Conservation (phyloP, 2,329 filamentous ascomycete species). For the Beauveria varroae region DNA sequence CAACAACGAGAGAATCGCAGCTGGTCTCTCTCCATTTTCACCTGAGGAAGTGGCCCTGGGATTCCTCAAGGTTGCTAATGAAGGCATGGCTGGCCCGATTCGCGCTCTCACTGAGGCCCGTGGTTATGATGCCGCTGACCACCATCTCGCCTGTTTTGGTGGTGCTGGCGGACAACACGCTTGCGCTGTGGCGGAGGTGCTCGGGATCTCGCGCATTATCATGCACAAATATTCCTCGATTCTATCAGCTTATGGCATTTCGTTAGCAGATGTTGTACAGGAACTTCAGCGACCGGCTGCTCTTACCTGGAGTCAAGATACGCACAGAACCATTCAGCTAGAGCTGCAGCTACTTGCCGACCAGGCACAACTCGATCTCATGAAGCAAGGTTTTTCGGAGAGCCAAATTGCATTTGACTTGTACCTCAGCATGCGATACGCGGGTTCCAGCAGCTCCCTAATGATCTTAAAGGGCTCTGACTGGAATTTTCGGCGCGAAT, state of each 20-base stretch:
- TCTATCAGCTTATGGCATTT: constrained; percentile 39
- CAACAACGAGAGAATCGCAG: constrained; percentile 27
- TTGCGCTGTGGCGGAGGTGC: constrained; percentile 32
- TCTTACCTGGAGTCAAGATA: constrained; percentile 20
- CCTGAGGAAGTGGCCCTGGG: constrained; percentile 29
- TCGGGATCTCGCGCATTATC: constrained; percentile 35
- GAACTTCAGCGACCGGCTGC: constrained; percentile 32
- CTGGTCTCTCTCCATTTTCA: constrained; percentile 21
- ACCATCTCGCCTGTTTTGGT: constrained; percentile 30
- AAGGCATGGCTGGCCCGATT: constrained; percentile 29
- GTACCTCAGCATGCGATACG: constrained; percentile 37
- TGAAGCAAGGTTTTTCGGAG: constrained; percentile 22
- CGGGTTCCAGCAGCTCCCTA: constrained; percentile 34
- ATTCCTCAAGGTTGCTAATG: constrained; percentile 30
- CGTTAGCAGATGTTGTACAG: constrained; percentile 36
- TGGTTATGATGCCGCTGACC: constrained; percentile 27
- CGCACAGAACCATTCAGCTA: constrained; percentile 15
- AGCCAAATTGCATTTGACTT: constrained; percentile 33
- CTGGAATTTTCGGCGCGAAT: constrained; percentile 18
- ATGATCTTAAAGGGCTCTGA: constrained; percentile 24
- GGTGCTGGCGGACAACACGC: constrained; percentile 37
- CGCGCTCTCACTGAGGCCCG: constrained; percentile 28
- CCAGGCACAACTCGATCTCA: constrained; percentile 17
- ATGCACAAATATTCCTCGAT: constrained; percentile 39
- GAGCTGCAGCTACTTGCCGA: constrained; percentile 19